These are phyloP conservation scores for Phytophthora litchii DNA, from an alignment of 352 stramenopile genomes.

Conservation along the genomic window DNA sequence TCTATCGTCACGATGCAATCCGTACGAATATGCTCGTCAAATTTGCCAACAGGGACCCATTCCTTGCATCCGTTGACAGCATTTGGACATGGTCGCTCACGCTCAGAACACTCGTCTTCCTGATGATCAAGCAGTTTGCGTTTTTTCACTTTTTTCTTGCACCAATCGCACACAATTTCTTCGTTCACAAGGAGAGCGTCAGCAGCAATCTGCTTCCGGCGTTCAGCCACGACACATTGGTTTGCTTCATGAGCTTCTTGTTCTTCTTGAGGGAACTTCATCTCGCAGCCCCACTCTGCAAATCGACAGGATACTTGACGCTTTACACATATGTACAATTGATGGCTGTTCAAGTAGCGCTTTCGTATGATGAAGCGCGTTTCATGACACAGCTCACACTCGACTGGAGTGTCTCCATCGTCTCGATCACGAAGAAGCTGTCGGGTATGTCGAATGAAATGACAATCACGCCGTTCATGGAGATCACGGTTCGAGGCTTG, in stretches of 20 bases:
- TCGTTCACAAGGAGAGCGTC: constrained; percentile 60
- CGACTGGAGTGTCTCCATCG: constrained; percentile 40
- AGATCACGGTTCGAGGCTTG: constrained; percentile 25
- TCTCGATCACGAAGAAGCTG: constrained; percentile 51
- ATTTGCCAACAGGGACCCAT: constrained; percentile 70
- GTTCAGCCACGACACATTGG: constrained; percentile 51
- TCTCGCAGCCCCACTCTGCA: constrained; percentile 55
- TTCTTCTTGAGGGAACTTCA: constrained; percentile 43
- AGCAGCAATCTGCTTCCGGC: constrained; percentile 43
- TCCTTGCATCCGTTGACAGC: constrained; percentile 59
- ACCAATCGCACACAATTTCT: constrained; percentile 69
- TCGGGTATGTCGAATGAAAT: constrained; percentile 32
- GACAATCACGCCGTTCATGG: constrained; percentile 54
- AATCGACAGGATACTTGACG: constrained; percentile 53
- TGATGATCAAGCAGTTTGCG: constrained; percentile 74
- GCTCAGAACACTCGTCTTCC: constrained; percentile 72
- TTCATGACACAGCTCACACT: constrained; percentile 50
- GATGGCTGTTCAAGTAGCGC: constrained; percentile 50
- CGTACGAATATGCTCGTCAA: constrained; percentile 54
- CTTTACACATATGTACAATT: constrained; percentile 52
- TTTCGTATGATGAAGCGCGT: constrained; percentile 34
- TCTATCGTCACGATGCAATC: constrained; percentile 59
- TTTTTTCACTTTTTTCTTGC: constrained; percentile 63
- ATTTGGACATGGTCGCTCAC: constrained; percentile 76
- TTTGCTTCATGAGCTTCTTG: constrained; percentile 46